Evolutionary conservation across 2,329 filamentous ascomycete genomes (phyloP).

Genomic region (Amauroascus niger): DNA sequence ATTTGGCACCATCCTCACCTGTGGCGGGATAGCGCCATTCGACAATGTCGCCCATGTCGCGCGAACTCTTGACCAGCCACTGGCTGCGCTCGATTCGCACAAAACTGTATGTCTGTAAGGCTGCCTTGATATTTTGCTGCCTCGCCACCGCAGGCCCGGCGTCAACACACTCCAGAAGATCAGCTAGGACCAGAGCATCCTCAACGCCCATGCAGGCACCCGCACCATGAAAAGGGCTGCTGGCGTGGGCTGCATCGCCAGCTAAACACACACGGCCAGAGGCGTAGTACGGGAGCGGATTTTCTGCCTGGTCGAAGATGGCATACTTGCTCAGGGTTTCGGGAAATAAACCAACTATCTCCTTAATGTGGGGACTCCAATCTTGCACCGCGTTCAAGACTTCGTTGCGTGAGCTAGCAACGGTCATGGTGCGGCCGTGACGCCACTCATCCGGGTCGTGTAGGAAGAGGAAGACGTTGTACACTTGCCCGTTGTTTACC

Average conservation of each 20-base stretch:
- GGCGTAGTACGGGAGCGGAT: neutral
- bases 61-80: no score
- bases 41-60: no score
- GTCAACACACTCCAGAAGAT: no score
- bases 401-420: neutral
- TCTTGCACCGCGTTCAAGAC: neutral
- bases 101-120: no score
- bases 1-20: no score
- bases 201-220: neutral
- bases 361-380: neutral
- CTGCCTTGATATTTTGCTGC: no score
- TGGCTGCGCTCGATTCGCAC: no score
- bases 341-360: neutral
- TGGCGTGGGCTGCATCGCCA: neutral
- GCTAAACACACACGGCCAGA: neutral
- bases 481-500: neutral
- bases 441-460: neutral
- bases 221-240: neutral
- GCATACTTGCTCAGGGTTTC: neutral
- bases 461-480: neutral
- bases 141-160: no score
- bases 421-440: neutral
- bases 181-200: no score
- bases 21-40: no score
- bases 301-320: neutral